Evolutionary conservation across 2,329 filamentous ascomycete species (phyloP).

Genomic region (Sordariomycetes sp.): DNA sequence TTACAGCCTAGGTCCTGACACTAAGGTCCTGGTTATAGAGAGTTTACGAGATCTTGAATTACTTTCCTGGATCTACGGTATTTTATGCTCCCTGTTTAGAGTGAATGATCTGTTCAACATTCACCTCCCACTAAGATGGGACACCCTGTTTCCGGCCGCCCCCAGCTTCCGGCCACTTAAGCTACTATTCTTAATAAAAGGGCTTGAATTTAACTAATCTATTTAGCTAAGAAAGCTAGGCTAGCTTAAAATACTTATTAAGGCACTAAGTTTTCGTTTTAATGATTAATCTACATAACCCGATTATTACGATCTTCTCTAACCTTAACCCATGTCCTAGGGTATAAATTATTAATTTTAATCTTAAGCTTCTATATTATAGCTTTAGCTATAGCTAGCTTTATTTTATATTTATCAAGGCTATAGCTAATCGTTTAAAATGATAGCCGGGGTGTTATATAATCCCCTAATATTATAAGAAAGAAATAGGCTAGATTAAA

Average conservation of each 20-base stretch:
- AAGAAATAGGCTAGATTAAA: slow-evolving; percentile 2
- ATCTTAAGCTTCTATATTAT: background rate
- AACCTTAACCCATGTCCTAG: slow-evolving; percentile 7
- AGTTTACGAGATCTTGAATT: too few species aligned
- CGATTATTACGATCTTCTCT: background rate
- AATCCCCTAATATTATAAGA: background rate
- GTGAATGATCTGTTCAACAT: too few species aligned
- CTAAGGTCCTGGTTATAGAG: too few species aligned
- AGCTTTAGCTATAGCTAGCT: background rate
- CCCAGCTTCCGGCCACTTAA: too few species aligned
- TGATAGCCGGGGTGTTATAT: too few species aligned
- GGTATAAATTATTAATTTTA: background rate
- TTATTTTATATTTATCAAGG: background rate
- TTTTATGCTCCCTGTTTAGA: too few species aligned
- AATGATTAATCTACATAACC: background rate
- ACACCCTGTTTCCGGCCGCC: too few species aligned
- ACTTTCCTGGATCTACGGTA: too few species aligned
- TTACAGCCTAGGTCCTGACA: too few species aligned
- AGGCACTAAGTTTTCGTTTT: background rate
- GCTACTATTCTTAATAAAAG: too few species aligned
- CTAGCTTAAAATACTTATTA: slow-evolving; percentile 1
- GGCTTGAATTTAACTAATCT: background rate
- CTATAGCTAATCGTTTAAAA: background rate
- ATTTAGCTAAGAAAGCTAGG: slow-evolving; percentile 1
- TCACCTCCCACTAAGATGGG: too few species aligned